phyloP scores from a whole-genome alignment of 2,329 filamentous ascomycete genomes.

The Aspergillus unguis region DNA sequence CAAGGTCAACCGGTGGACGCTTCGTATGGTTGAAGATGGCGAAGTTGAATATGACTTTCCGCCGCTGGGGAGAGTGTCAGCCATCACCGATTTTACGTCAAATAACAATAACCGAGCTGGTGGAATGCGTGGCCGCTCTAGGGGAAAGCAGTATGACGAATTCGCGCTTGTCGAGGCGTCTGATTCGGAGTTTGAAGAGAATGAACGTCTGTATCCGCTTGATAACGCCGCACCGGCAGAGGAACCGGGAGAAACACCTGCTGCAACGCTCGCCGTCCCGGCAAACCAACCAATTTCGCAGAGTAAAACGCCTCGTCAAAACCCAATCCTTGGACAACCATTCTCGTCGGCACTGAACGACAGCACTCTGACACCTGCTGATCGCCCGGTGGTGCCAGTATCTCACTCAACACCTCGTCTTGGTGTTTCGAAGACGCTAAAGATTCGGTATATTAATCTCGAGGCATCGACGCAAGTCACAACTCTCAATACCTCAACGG shows the following conservation, averaged over 20 bases:
- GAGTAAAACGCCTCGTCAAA: conserved; percentile 30
- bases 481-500: conserved; percentile 58
- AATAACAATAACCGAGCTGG: conserved; percentile 65
- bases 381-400: conserved; percentile 43
- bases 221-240: conserved; percentile 39
- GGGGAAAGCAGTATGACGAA: conserved; percentile 65
- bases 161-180: conserved; percentile 63
- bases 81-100: conserved; percentile 62
- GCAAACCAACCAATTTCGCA: conserved; percentile 21
- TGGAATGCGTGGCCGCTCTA: conserved; percentile 51
- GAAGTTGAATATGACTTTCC: conserved; percentile 67
- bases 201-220: conserved; percentile 55
- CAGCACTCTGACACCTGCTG: conserved; percentile 44
- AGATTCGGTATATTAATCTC: conserved; percentile 59
- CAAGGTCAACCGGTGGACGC: conserved; percentile 61
- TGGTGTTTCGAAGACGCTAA: conserved; percentile 57
- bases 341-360: conserved; percentile 47
- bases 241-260: conserved; percentile 27
- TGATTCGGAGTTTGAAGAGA: conserved; percentile 54
- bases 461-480: conserved; percentile 54
- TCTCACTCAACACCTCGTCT: conserved; percentile 53
- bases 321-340: conserved; percentile 46
- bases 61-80: conserved; percentile 54
- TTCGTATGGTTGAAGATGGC: conserved; percentile 66
- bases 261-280: conserved; percentile 22